These are phyloP conservation scores for Heterobasidion occidentale DNA, from an alignment of 1,284 basidiomycete genomes.

Conservation along the genomic window DNA sequence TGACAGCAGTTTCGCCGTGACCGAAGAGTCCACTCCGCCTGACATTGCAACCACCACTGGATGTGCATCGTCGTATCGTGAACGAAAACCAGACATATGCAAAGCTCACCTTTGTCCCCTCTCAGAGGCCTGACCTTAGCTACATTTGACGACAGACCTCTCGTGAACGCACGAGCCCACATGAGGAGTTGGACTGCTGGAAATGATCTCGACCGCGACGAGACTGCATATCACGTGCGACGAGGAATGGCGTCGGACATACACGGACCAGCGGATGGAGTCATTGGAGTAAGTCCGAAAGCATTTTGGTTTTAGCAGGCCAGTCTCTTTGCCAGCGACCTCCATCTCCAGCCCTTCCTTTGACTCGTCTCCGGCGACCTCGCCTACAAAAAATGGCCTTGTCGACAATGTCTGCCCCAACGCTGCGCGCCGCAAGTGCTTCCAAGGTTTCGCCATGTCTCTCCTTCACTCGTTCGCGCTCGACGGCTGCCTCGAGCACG, in stretches of 20 bases:
- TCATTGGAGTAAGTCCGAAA: slow-evolving; percentile 4
- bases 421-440: slow-evolving; percentile 36
- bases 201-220: not conserved
- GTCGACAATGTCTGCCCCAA: slow-evolving; percentile 16
- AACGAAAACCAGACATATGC: not conserved
- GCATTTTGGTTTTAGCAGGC: not conserved
- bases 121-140: slow-evolving; percentile 23
- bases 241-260: slow-evolving; percentile 6
- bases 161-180: not conserved
- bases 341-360: not conserved
- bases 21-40: slow-evolving; percentile 93
- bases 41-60: slow-evolving; percentile 90
- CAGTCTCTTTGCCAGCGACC: not conserved
- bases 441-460: slow-evolving; percentile 31
- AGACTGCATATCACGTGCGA: not conserved
- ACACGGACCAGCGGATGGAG: not conserved
- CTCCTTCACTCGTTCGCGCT: slow-evolving; percentile 42
- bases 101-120: slow-evolving; percentile 44
- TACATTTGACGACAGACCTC: not conserved
- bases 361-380: slow-evolving; percentile 2
- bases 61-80: not conserved
- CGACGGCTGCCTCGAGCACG: slow-evolving; percentile 34
- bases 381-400: slow-evolving; percentile 19
- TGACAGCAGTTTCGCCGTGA: slow-evolving; percentile 69
- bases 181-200: not conserved